These are phyloP conservation scores for Starmerella vaccinii DNA, from an alignment of 805 yeast genomes.

Conservation along the genomic window DNA sequence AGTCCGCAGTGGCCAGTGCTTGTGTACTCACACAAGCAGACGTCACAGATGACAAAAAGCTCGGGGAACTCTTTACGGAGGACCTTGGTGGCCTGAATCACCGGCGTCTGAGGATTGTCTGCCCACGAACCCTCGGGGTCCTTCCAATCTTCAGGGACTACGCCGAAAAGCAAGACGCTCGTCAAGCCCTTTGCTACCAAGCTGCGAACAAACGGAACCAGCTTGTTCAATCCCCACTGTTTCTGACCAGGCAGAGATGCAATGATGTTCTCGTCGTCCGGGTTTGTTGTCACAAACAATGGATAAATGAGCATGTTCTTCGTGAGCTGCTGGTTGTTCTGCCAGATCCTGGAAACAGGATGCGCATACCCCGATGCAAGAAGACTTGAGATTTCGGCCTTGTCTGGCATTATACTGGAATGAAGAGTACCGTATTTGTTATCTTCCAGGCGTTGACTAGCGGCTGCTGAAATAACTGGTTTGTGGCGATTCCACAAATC, in stretches of 20 bases:
- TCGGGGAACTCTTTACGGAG: conserved; percentile 63
- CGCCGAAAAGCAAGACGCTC: conserved; percentile 87
- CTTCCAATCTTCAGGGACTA: conserved; percentile 60
- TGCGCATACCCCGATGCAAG: conserved; percentile 93
- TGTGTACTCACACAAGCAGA: conserved; percentile 93
- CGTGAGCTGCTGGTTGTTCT: conserved; percentile 66
- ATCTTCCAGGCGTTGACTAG: no score
- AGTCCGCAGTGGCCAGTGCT: conserved; percentile 98
- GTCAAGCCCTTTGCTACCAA: conserved; percentile 72
- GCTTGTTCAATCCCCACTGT: conserved; percentile 71
- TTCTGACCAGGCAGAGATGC: conserved; percentile 76
- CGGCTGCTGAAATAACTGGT: no score
- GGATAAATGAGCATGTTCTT: conserved; percentile 92
- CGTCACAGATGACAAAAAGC: conserved; percentile 83
- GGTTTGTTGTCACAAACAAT: conserved; percentile 67
- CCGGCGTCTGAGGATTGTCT: conserved; percentile 94
- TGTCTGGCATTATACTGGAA: conserved; percentile 18
- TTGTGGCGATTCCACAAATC: no score
- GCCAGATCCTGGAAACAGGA: conserved; percentile 85
- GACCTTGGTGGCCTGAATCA: conserved; percentile 63
- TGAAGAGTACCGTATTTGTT: no score
- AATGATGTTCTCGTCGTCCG: conserved; percentile 67
- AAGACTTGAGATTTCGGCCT: conserved; percentile 49
- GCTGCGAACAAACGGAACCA: conserved; percentile 57
- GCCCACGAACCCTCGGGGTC: conserved; percentile 82